These are phyloP conservation scores for Inga leiocalycina DNA, from an alignment of 306 rosid genomes.

Conservation along the genomic window DNA sequence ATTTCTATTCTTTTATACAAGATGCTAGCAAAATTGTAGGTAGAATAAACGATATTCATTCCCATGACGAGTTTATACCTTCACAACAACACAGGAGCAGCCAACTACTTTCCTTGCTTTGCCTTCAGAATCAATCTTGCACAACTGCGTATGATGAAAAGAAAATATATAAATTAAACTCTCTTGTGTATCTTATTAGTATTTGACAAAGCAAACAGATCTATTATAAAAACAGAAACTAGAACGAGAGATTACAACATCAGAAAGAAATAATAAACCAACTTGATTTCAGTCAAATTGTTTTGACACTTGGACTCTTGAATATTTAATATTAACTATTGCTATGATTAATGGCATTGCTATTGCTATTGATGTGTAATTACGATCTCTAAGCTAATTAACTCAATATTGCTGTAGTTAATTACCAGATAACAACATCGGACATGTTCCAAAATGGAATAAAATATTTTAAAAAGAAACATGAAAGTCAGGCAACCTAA, in stretches of 20 bases:
- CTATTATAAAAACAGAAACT: neutral
- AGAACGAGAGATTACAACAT: neutral
- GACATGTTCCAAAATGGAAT: too few relatives aligned
- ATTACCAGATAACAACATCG: neutral
- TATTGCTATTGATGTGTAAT: neutral
- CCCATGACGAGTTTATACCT: constrained; percentile 32
- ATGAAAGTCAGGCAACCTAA: neutral
- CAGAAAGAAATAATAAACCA: too few relatives aligned
- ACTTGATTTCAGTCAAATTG: neutral
- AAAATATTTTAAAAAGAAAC: neutral
- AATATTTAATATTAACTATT: neutral
- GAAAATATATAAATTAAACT: neutral
- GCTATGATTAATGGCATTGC: neutral
- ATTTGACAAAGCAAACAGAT: neutral
- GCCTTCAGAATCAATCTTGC: constrained; percentile 64
- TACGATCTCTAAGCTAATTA: neutral
- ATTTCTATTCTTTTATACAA: neutral
- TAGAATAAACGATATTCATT: neutral
- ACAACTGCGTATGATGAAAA: constrained; percentile 36
- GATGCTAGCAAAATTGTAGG: neutral
- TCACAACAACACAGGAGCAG: constrained; percentile 58
- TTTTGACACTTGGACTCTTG: neutral
- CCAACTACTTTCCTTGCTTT: constrained; percentile 44
- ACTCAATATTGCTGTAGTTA: neutral
- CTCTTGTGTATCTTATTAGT: neutral